Evolutionary conservation across 2,329 filamentous ascomycete genomes (phyloP).

Genomic region (Fusarium pseudocircinatum): DNA sequence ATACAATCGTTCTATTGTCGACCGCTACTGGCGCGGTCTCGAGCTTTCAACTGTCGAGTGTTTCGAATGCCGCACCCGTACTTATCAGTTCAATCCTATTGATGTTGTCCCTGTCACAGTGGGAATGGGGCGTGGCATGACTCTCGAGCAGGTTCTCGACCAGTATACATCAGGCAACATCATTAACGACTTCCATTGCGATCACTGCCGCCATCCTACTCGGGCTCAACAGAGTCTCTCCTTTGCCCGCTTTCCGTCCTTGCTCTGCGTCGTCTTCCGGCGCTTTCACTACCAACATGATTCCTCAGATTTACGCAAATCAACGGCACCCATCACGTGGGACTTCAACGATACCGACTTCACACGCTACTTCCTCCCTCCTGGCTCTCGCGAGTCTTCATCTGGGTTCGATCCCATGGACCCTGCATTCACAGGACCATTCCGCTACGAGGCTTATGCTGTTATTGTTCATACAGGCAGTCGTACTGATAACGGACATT

Average conservation of each 20-base stretch:
- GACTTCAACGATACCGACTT: slow-evolving; percentile 75
- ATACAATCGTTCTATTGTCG: slow-evolving; percentile 78
- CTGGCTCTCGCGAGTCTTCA: slow-evolving; percentile 45
- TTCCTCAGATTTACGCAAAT: slow-evolving; percentile 63
- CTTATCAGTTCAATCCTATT: slow-evolving; percentile 55
- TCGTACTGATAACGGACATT: slow-evolving; percentile 78
- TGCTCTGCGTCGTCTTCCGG: slow-evolving; percentile 82
- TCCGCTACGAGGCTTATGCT: slow-evolving; percentile 85
- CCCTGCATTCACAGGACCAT: slow-evolving; percentile 62
- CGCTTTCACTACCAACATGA: slow-evolving; percentile 55
- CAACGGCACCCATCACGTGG: slow-evolving; percentile 77
- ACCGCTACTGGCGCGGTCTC: slow-evolving; percentile 81
- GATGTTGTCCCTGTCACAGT: slow-evolving; percentile 65
- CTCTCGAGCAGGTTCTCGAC: slow-evolving; percentile 71
- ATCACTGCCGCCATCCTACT: slow-evolving; percentile 74
- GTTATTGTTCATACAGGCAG: slow-evolving; percentile 81
- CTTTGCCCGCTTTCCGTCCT: slow-evolving; percentile 80
- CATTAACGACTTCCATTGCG: slow-evolving; percentile 77
- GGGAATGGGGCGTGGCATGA: slow-evolving; percentile 44
- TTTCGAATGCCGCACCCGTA: slow-evolving; percentile 63
- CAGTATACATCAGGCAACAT: slow-evolving; percentile 75
- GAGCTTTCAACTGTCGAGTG: slow-evolving; percentile 78
- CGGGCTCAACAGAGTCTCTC: slow-evolving; percentile 76
- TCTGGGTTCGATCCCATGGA: slow-evolving; percentile 48
- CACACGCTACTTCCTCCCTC: slow-evolving; percentile 53